Conservation (phyloP, 306 rosid genomes). For the Parietaria judaica region DNA sequence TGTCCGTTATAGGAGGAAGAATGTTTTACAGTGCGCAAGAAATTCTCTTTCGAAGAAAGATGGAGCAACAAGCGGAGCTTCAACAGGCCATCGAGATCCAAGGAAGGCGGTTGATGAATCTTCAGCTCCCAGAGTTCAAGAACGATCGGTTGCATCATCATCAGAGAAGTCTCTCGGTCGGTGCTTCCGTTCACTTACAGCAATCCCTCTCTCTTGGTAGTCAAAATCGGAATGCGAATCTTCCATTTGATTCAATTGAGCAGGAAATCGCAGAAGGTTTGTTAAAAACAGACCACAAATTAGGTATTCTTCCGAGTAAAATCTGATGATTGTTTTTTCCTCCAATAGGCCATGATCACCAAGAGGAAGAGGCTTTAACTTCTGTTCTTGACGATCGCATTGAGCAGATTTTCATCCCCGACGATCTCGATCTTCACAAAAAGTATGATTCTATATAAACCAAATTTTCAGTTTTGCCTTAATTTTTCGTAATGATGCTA, state of each 20-base stretch:
- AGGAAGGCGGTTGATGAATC: conserved; percentile 66
- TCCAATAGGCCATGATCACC: conserved; percentile 37
- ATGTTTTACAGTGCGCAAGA: conserved; percentile 59
- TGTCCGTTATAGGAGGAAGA: conserved; percentile 47
- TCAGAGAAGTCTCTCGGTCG: conserved; percentile 72
- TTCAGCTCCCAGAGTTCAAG: conserved; percentile 78
- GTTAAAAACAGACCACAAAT: conserved; percentile 9
- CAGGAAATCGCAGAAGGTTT: conserved; percentile 58
- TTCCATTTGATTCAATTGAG: conserved; percentile 41
- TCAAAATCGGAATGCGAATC: conserved; percentile 33
- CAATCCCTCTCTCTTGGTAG: conserved; percentile 40
- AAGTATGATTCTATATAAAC: conserved; percentile 26
- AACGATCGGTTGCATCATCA: conserved; percentile 55
- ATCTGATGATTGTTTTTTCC: conserved; percentile 8
- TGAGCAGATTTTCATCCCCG: conserved; percentile 27
- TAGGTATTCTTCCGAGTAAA: background rate
- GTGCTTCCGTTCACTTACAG: conserved; percentile 39
- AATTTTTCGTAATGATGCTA: background rate
- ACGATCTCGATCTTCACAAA: conserved; percentile 29
- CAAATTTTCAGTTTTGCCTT: background rate
- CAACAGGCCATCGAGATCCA: conserved; percentile 80
- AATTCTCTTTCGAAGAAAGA: conserved; percentile 54
- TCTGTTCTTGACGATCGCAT: conserved; percentile 24
- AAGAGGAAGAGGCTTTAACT: conserved; percentile 33
- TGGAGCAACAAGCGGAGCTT: conserved; percentile 83